These are phyloP conservation scores for Fusarium staphyleae DNA, from an alignment of 2,329 filamentous ascomycete genomes.

Conservation along the genomic window DNA sequence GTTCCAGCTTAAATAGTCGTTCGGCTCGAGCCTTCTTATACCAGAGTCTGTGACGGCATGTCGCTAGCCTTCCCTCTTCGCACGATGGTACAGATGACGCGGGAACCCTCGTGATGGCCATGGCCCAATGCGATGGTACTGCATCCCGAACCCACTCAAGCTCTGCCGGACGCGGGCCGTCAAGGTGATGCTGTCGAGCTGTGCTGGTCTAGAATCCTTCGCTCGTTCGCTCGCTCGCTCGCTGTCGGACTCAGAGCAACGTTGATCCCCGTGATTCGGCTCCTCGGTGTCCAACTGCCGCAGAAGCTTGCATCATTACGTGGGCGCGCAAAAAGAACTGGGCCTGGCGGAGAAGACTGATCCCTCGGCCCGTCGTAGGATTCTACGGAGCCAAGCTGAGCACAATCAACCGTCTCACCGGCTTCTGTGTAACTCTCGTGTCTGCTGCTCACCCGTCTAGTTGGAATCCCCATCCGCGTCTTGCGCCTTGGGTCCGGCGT, in stretches of 20 bases:
- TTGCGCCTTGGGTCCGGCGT: conserved; percentile 1
- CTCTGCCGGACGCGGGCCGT: conserved; percentile 10
- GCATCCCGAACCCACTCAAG: conserved; percentile 16
- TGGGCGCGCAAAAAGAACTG: conserved; percentile 1
- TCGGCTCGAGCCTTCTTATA: conserved; percentile 25
- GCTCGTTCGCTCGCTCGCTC: too few species aligned
- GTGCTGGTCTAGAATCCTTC: conserved; percentile 10
- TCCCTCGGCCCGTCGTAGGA: not conserved
- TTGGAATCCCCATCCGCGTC: conserved; percentile 2
- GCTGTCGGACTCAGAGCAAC: not conserved
- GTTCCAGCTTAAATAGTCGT: conserved; percentile 2
- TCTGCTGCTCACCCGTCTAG: conserved; percentile 36
- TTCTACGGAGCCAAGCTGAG: not conserved
- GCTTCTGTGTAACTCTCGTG: conserved; percentile 36
- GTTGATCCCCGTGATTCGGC: conserved; percentile 26
- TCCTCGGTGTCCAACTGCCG: conserved; percentile 9
- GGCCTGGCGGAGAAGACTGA: not conserved
- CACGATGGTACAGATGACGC: conserved; percentile 25
- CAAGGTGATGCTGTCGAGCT: conserved; percentile 14
- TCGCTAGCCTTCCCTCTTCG: not conserved
- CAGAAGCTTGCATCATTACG: conserved; percentile 25
- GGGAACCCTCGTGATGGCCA: conserved; percentile 23
- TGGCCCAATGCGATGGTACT: conserved; percentile 22
- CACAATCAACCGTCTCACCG: conserved; percentile 23
- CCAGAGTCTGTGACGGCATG: conserved; percentile 1